These are phyloP conservation scores for Fistulinella staudtii DNA, from an alignment of 1,284 basidiomycete genomes.

Conservation along the genomic window DNA sequence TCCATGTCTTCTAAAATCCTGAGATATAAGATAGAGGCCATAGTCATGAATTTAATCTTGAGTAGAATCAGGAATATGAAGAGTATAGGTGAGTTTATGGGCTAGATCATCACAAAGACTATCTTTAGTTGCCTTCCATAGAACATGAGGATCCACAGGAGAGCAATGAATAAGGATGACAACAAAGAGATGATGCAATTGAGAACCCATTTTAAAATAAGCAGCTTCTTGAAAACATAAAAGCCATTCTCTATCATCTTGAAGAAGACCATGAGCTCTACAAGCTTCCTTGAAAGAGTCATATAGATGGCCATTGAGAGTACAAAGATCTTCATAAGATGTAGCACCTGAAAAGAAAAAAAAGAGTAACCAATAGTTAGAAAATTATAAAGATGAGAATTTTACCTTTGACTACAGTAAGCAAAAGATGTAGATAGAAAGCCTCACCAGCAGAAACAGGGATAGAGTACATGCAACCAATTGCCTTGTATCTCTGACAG, in stretches of 20 bases:
- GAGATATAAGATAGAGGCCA: slow-evolving; percentile 37
- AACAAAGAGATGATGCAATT: neutral
- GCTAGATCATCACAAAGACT: slow-evolving; percentile 34
- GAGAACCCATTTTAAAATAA: neutral
- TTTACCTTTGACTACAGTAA: slow-evolving; percentile 30
- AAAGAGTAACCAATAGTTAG: neutral
- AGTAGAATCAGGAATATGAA: slow-evolving; percentile 16
- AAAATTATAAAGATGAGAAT: slow-evolving; percentile 6
- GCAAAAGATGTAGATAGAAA: slow-evolving; percentile 34
- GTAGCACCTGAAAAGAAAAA: slow-evolving; percentile 19
- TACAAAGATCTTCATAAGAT: slow-evolving; percentile 30
- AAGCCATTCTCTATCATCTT: slow-evolving; percentile 37
- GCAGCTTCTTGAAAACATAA: neutral
- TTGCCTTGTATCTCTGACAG: slow-evolving; percentile 10
- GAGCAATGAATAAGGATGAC: neutral
- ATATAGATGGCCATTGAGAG: slow-evolving; percentile 16
- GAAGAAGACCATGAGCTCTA: slow-evolving; percentile 31
- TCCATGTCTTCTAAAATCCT: slow-evolving; percentile 11
- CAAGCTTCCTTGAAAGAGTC: slow-evolving; percentile 30
- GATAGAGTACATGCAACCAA: slow-evolving; percentile 34
- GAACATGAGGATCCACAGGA: neutral
- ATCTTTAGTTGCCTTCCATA: slow-evolving; percentile 17
- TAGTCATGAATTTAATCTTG: slow-evolving; percentile 37
- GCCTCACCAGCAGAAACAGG: slow-evolving; percentile 24
- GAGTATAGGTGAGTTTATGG: neutral